Conservation (phyloP, 345 rosid genomes). For the Lumnitzera littorea region DNA sequence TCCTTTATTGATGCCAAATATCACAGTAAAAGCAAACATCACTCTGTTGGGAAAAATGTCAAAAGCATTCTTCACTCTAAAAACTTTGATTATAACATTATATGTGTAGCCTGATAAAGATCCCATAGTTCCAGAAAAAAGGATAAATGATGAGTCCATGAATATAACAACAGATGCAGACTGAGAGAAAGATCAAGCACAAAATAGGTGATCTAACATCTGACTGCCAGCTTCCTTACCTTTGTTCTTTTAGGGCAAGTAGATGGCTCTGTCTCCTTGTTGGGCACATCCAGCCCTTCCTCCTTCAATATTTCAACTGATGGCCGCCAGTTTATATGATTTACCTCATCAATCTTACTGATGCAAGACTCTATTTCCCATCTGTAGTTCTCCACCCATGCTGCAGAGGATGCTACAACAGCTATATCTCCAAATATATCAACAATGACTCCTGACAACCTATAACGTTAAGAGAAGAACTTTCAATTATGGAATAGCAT, state of each 20-base stretch:
- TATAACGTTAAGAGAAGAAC: constrained; percentile 12
- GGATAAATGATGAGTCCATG: too few relatives aligned
- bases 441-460: constrained; percentile 81
- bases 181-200: too few relatives aligned
- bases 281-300: constrained; percentile 64
- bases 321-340: constrained; percentile 80
- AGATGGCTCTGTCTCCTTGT: constrained; percentile 35
- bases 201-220: too few relatives aligned
- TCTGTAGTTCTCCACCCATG: constrained; percentile 91
- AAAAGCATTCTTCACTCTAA: too few relatives aligned
- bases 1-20: too few relatives aligned
- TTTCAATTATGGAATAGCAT: too few relatives aligned
- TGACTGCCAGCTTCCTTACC: constrained; percentile 30
- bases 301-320: constrained; percentile 83
- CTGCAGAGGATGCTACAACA: constrained; percentile 93
- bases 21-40: too few relatives aligned
- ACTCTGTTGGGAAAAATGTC: too few relatives aligned
- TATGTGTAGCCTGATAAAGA: too few relatives aligned
- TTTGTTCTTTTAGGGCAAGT: constrained; percentile 49
- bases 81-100: too few relatives aligned
- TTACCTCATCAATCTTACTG: constrained; percentile 42
- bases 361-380: constrained; percentile 50
- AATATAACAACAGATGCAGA: too few relatives aligned
- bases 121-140: too few relatives aligned
- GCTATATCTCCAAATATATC: constrained; percentile 89